These are phyloP conservation scores for Grigorovia jiainica DNA, from an alignment of 805 yeast species.

Conservation along the genomic window DNA sequence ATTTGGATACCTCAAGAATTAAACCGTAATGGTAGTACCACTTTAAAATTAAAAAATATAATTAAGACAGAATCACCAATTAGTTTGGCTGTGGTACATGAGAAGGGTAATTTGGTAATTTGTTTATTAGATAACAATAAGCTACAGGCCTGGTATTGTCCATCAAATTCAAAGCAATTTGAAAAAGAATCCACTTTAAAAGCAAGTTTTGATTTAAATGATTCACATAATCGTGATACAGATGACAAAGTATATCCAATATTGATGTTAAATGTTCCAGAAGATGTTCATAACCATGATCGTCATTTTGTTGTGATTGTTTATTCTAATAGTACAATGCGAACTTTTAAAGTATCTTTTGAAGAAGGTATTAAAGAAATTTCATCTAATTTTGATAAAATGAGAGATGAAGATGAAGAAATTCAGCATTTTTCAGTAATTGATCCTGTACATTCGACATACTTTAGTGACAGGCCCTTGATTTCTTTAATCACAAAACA, in stretches of 20 bases:
- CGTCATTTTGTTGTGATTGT: constrained; percentile 44
- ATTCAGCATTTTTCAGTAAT: constrained; percentile 44
- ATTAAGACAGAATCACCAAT: constrained; percentile 40
- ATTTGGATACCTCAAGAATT: constrained; percentile 45
- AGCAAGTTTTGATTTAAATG: constrained; percentile 9
- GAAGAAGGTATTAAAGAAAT: constrained; percentile 29
- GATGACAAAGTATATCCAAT: constrained; percentile 10
- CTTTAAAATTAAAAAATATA: constrained; percentile 33
- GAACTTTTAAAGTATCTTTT: constrained; percentile 26
- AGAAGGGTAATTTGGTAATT: constrained; percentile 37
- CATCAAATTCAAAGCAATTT: constrained; percentile 16
- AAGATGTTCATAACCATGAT: constrained; percentile 23
- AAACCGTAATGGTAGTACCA: constrained; percentile 19
- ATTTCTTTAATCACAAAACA: constrained; percentile 47
- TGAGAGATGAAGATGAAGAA: constrained; percentile 26
- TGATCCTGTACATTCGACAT: constrained; percentile 49
- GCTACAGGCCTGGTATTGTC: constrained; percentile 57
- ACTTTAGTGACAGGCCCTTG: constrained; percentile 32
- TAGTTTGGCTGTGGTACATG: constrained; percentile 39
- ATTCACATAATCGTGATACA: neutral
- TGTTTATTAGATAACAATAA: constrained; percentile 33
- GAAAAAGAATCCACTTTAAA: constrained; percentile 12
- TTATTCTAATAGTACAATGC: constrained; percentile 28
- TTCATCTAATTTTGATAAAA: constrained; percentile 10
- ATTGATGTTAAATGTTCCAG: constrained; percentile 31